These are phyloP conservation scores for Chlorella sp. DNA, from an alignment of 139 green algal species.

Conservation along the genomic window DNA sequence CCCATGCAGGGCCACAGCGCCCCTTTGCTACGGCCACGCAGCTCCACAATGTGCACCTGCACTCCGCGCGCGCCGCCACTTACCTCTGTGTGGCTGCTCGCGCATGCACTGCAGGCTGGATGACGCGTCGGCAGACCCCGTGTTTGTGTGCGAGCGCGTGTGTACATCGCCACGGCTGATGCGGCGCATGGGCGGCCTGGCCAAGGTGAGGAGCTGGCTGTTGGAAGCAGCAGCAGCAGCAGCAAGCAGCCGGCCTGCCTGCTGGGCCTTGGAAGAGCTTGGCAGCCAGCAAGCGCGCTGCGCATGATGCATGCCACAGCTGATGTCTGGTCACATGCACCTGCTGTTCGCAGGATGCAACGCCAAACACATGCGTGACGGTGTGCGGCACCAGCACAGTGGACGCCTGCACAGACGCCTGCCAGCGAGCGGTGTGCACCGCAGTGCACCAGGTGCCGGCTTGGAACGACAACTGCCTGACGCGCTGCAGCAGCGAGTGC, in stretches of 20 bases:
- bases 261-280: not conserved
- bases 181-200: slow-evolving; percentile 77
- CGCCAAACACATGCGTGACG: slow-evolving; percentile 91
- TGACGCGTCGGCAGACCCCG: slow-evolving; percentile 39
- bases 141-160: slow-evolving; percentile 96
- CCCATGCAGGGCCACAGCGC: too few species aligned
- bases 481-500: slow-evolving; percentile 89
- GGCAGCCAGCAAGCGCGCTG: not conserved
- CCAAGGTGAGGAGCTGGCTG: slow-evolving; percentile 70
- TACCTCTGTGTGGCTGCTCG: not conserved
- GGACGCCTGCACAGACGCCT: slow-evolving; percentile 95
- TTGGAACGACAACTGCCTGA: slow-evolving; percentile 94
- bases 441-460: slow-evolving; percentile 92
- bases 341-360: slow-evolving; percentile 78
- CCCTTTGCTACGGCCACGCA: too few species aligned
- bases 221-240: too few species aligned
- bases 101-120: slow-evolving; percentile 30
- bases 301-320: not conserved
- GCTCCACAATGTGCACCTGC: too few species aligned
- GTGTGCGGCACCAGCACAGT: slow-evolving; percentile 87
- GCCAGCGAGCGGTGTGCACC: slow-evolving; percentile 84
- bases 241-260: not conserved
- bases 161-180: slow-evolving; percentile 91
- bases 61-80: not conserved
- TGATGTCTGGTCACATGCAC: not conserved